Percentiles rank a stretch among this genome's conserved stretches.
These are phyloP conservation scores for Acmispon strigosus DNA, from an alignment of 306 rosid species.

Conservation along the genomic window DNA sequence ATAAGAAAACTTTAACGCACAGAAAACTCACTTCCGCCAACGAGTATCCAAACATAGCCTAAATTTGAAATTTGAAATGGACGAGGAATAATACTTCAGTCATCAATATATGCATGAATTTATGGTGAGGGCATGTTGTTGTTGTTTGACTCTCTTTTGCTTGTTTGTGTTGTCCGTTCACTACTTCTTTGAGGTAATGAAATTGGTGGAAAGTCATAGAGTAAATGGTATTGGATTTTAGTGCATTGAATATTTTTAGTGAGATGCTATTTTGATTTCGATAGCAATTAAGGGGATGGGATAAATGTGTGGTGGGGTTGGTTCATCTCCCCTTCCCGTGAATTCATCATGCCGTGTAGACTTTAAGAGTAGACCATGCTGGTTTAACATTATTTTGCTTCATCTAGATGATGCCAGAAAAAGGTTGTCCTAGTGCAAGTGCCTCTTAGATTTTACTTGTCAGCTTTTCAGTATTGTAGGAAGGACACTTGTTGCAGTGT, in stretches of 20 bases:
- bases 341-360: not conserved
- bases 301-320: conserved; percentile 23
- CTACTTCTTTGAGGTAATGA: not conserved
- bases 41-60: too few species aligned
- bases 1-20: too few species aligned
- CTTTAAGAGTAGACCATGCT: conserved; percentile 3
- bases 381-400: not conserved
- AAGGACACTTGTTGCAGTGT: not conserved
- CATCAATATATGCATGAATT: not conserved
- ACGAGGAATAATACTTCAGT: conserved; percentile 8
- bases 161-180: not conserved
- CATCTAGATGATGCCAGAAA: not conserved
- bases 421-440: not conserved
- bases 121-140: conserved; percentile 8
- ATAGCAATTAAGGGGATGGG: not conserved
- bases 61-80: not conserved
- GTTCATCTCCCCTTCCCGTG: conserved; percentile 22
- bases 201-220: not conserved
- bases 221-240: conserved; percentile 14
- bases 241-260: conserved; percentile 15
- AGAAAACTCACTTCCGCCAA: too few species aligned
- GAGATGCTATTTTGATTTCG: not conserved
- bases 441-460: not conserved
- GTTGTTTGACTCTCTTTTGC: conserved; percentile 12
- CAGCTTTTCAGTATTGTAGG: not conserved